phyloP scores from a whole-genome alignment of 164 flowering plant species.

The Macadamia integrifolia region DNA sequence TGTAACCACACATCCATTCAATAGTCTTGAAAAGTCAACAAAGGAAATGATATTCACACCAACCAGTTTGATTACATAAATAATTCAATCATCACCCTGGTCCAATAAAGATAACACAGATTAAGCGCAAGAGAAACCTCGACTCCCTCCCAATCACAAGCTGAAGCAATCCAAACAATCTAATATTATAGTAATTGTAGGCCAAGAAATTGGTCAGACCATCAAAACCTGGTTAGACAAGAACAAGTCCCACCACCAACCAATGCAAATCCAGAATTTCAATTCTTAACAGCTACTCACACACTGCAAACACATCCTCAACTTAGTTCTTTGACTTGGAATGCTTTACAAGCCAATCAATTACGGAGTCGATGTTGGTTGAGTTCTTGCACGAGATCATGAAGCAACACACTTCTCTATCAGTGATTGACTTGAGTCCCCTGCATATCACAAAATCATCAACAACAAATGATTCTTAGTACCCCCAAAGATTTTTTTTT shows the following conservation, averaged over 20 bases:
- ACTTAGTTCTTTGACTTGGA: slow-evolving; percentile 48
- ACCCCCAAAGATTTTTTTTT: neutral
- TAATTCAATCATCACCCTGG: neutral
- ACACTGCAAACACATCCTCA: neutral
- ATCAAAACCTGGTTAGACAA: slow-evolving; percentile 12
- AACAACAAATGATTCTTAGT: neutral
- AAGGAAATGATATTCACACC: neutral
- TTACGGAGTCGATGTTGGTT: slow-evolving; percentile 48
- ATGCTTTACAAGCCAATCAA: slow-evolving; percentile 59
- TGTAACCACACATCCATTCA: too few species aligned
- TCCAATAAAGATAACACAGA: neutral
- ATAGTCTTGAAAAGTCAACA: too few species aligned
- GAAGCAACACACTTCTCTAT: slow-evolving; percentile 53
- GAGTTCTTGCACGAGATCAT: slow-evolving; percentile 64
- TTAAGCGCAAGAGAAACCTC: neutral
- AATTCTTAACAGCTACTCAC: slow-evolving; percentile 1
- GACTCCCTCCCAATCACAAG: neutral
- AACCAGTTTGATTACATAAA: slow-evolving; percentile 4
- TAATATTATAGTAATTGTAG: neutral
- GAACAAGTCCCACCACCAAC: slow-evolving; percentile 8
- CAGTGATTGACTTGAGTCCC: slow-evolving; percentile 37
- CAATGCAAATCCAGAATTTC: neutral
- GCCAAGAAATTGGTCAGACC: slow-evolving; percentile 6
- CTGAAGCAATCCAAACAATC: neutral
- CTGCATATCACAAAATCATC: slow-evolving; percentile 23